Conservation (phyloP, 2,329 filamentous ascomycete genomes). For the Sclerotinia nivalis region DNA sequence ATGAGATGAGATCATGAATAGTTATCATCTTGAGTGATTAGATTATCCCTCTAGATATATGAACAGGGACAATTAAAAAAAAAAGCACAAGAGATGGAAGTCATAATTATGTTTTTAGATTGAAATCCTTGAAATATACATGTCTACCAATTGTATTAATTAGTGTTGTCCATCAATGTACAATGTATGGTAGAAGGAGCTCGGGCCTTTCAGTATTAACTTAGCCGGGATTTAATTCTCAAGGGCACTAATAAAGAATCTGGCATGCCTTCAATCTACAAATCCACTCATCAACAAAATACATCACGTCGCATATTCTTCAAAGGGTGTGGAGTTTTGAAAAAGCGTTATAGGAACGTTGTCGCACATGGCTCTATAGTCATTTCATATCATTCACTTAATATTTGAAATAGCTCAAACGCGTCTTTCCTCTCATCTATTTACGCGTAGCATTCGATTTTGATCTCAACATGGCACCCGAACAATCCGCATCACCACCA, state of each 20-base stretch:
- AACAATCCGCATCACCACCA: constrained; percentile 24
- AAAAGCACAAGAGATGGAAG: not conserved
- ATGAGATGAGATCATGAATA: not conserved
- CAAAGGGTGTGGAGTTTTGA: not conserved
- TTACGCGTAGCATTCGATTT: constrained; percentile 15
- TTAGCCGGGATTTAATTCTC: not conserved
- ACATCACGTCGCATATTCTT: constrained; percentile 4
- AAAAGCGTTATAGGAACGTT: not conserved
- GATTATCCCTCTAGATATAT: not conserved
- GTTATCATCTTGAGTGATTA: not conserved
- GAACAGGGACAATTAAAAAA: not conserved
- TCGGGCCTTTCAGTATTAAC: not conserved
- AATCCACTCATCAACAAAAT: constrained; percentile 6
- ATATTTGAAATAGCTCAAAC: not conserved
- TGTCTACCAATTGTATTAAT: no score
- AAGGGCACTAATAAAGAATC: not conserved
- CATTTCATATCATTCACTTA: not conserved
- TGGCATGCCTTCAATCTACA: not conserved
- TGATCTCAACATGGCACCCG: constrained; percentile 19
- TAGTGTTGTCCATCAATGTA: no score
- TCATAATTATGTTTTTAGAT: no score
- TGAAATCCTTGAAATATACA: no score
- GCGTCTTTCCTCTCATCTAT: not conserved
- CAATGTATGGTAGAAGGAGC: not conserved
- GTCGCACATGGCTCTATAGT: not conserved